Conservation (phyloP, 768 basidiomycete species). For the Pisolithus microcarpus region DNA sequence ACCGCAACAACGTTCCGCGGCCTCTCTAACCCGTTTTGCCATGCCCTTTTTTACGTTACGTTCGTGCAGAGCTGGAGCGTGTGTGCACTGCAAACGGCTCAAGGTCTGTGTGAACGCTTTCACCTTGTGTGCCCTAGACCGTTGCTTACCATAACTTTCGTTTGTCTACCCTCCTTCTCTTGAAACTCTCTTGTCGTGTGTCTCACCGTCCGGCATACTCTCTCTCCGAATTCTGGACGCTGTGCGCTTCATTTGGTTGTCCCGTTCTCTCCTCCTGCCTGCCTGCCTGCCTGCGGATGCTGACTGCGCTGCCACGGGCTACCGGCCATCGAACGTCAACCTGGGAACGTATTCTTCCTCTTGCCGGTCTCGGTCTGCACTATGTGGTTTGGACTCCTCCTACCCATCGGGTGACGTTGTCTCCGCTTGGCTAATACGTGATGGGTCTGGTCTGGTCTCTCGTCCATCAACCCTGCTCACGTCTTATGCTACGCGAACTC, state of each 20-base stretch:
- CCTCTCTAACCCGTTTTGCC: slow-evolving; percentile 5
- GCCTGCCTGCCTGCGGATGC: neutral
- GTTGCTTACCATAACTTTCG: slow-evolving; percentile 18
- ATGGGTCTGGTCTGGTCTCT: neutral
- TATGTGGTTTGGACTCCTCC: neutral
- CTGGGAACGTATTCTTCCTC: neutral
- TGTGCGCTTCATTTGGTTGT: slow-evolving; percentile 3
- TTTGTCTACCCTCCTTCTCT: neutral
- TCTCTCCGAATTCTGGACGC: slow-evolving; percentile 14
- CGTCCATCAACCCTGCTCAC: neutral
- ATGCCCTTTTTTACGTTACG: slow-evolving; percentile 1
- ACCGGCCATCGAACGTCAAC: neutral
- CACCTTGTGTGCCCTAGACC: slow-evolving; percentile 4
- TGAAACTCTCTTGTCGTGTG: slow-evolving; percentile 8
- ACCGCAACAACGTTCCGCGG: slow-evolving; percentile 4
- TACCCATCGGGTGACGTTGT: neutral
- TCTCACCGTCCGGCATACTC: slow-evolving; percentile 11
- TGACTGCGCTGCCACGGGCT: neutral
- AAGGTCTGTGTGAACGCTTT: slow-evolving; percentile 49
- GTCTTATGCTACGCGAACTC: neutral
- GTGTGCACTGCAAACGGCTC: slow-evolving; percentile 80
- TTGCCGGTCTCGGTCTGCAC: neutral
- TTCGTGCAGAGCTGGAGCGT: slow-evolving; percentile 64
- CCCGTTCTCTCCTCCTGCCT: slow-evolving; percentile 3
- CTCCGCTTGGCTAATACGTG: neutral